Base-by-base conservation (phyloP, 805 yeast genomes). In the Pichia nakasei region DNA sequence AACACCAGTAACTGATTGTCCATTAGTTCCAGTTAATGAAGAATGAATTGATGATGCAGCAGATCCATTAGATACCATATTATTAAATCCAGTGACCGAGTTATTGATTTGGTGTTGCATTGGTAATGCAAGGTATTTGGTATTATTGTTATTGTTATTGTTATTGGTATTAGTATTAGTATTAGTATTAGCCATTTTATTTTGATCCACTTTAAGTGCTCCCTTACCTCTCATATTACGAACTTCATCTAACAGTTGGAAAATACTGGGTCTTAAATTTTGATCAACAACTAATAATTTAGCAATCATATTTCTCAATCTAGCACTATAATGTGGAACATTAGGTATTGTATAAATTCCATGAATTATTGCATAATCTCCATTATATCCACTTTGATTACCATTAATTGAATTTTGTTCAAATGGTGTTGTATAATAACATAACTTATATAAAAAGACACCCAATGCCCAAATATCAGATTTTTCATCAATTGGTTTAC, bases 391-490 rank as follows among this genome's bases (percentile, higher is more conserved):
- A 37, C 59, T 56, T 3, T 57, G 58, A 37, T 54, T 57, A 11
- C 64, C 64, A 48, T 64, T 63, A 39, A 64, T 63, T 8, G 63
- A 48, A 37, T 67, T 66, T 26, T 62, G 66, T 59, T 85, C 95
- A 57, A 85, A 85, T 0, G 95, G 95, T 0, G 95, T 85, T 1
- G 85, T 84, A 54, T 82, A 85, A 60, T 82, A 85, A 56, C 93
- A 82, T 39, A 85, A 58, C 57, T 85, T 85, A 66, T 84, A 85
- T 29, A 85, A 60, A 50, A 84, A 81, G 22, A 84, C 76, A 12
- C 95, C 95, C 31, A 85, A 59, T 0, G 94, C 95, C 95, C 95
- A 85, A 20, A 85, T 74, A 59, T 85, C 95, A 41, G 86, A 76
- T 59, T 85, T 85, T 57, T 85, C 93, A 61, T 84, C 85, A 41